A percentile compares a stretch with the other conserved stretches of the same genome.
Conservation (phyloP, 768 basidiomycete species). For the Pulveroboletus ravenelii region DNA sequence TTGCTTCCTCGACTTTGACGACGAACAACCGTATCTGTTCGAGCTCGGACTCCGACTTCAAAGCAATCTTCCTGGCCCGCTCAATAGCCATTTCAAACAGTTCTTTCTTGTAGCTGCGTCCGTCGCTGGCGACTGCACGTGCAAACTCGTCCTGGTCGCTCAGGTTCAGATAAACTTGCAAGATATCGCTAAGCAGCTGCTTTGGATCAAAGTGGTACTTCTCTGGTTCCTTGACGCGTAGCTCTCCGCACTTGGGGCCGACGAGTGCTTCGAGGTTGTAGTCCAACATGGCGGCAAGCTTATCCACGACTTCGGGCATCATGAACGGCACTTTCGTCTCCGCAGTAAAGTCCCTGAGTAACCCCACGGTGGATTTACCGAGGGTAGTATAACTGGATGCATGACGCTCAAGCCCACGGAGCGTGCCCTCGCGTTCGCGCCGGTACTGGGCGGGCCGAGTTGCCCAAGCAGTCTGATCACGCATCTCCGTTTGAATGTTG, state of each 20-base stretch:
- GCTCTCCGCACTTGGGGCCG: slow-evolving; percentile 82
- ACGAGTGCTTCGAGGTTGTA: slow-evolving; percentile 88
- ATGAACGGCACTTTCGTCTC: slow-evolving; percentile 91
- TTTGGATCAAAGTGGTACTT: slow-evolving; percentile 88
- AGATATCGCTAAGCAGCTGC: slow-evolving; percentile 74
- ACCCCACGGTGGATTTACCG: slow-evolving; percentile 82
- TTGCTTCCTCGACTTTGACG: slow-evolving; percentile 77
- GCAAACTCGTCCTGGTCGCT: slow-evolving; percentile 76
- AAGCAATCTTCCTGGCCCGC: slow-evolving; percentile 52
- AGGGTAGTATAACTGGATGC: slow-evolving; percentile 85
- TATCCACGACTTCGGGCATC: slow-evolving; percentile 93
- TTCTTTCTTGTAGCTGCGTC: slow-evolving; percentile 81
- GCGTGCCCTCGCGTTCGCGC: slow-evolving; percentile 74
- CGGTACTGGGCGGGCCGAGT: slow-evolving; percentile 63
- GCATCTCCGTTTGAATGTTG: slow-evolving; percentile 82
- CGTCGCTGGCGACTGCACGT: slow-evolving; percentile 87
- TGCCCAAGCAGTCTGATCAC: slow-evolving; percentile 65
- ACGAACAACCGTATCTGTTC: slow-evolving; percentile 66
- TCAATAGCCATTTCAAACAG: slow-evolving; percentile 76
- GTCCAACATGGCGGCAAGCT: slow-evolving; percentile 93
- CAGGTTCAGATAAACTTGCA: slow-evolving; percentile 88
- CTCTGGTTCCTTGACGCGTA: slow-evolving; percentile 80
- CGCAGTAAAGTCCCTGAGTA: slow-evolving; percentile 88
- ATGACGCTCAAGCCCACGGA: slow-evolving; percentile 78
- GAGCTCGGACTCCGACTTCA: slow-evolving; percentile 80